Base-by-base conservation (phyloP, 1,284 basidiomycete genomes). In the Abortiporus biennis region DNA sequence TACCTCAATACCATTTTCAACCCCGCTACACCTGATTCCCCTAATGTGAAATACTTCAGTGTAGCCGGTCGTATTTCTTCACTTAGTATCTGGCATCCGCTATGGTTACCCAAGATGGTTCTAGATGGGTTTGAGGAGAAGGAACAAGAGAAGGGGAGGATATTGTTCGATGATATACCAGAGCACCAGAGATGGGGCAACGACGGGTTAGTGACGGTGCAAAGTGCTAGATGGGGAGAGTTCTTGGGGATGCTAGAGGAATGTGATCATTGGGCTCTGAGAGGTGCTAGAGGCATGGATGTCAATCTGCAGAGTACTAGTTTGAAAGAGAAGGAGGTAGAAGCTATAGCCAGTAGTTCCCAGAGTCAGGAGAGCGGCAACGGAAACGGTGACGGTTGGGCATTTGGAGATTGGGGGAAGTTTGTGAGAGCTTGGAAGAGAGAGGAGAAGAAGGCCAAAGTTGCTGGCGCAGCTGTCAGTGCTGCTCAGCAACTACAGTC, bases 21-120 rank as follows among this genome's bases (percentile, higher is more conserved):
- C 63, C 94, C 94, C 0, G 59, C 72, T 4, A 97, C 93, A 0
- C 95, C 93, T 0, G 74, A 99, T 57, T 77, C 85, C 52, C 82
- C 82, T 1, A 70, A 69, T 34, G 91, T 99, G 43, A 88, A 88
- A 55, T 99, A 99, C 71, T 94, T 85, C 61, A 91, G 85, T 50
- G 80, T 98, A 24, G 90, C 92, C 0, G 90, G 90, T 0, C 79
- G 92, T 11, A 73, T 82, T 17, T 68, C 71, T 9, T 75, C 76
- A 47, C 75, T 96, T 54, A 80, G 68, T 56, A 71, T 97, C 24
- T 88, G 90, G 74, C 95, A 99, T 62, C 96, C 96, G 0, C 78
- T 99, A 38, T 99, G 94, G 92, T 74, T 98, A 34, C 92, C 95
- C 2, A 97, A 98, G 65, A 76, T 93, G 62, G 85, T 99, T 17